Evolutionary conservation across 2,329 filamentous ascomycete genomes (phyloP), one percentile per base, ranked within the genome.

Genomic region (Scleromitrula shiraiana): DNA sequence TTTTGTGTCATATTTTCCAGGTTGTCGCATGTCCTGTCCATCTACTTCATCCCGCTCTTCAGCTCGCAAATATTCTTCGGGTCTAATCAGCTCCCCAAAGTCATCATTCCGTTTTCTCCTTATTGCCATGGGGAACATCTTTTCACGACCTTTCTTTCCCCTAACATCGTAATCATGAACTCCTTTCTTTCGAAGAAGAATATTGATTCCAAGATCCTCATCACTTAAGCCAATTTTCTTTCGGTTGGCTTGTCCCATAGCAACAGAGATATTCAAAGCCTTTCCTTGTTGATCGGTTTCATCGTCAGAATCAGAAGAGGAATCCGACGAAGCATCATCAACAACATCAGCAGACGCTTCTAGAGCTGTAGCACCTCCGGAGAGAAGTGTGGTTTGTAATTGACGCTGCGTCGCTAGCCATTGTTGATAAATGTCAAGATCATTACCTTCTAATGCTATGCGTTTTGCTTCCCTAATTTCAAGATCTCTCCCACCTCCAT

Each of bases 101-200:
- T 96, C 91, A 62, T 97, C 93, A 24, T 77, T 80, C 42, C 88
- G 82, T 63, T 82, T 85, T 59, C 87, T 76, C 43, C 88, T 82
- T 20, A 90, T 79, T 1, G 90, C 79, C 45, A 94, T 83, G 0
- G 93, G 93, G 62, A 96, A 97, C 70, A 95, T 85, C 53, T 89
- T 83, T 63, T 98, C 93, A 46, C 90, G 78, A 3, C 93, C 93
- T 63, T 88, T 94, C 65, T 95, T 96, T 29, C 85, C 86, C 33
- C 88, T 78, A 1, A 96, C 85, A 61, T 96, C 88, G 58, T 87
- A 98, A 65, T 98, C 93, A 64, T 93, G 87, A n/a, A 94, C 82
- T 12, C 84, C 86, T 63, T 90, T 94, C 57, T 86, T 84, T 57
- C 93, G 87, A 33, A 97, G 75, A 8, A 98, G 73, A 40, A 98